Conservation (phyloP, 768 basidiomycete species). For the Xerocomus potaroensis region DNA sequence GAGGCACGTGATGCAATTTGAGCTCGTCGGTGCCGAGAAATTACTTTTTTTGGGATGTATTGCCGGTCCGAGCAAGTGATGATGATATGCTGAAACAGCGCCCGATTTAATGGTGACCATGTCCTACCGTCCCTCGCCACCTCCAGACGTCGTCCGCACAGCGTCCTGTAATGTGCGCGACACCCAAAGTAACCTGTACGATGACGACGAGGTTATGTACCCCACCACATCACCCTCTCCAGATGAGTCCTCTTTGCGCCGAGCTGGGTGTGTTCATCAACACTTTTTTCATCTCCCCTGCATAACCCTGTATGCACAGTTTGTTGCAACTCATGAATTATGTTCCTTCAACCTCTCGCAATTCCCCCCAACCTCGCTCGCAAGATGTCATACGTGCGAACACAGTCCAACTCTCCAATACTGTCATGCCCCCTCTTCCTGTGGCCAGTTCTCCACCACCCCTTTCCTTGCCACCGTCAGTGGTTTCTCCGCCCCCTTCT, state of each 20-base stretch:
- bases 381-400: conserved; percentile 60
- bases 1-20: conserved; percentile 14
- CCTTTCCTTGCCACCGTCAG: not conserved
- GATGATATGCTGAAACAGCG: not conserved
- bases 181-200: conserved; percentile 1
- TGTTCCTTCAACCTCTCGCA: conserved; percentile 25
- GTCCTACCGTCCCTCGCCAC: not conserved
- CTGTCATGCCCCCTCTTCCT: conserved; percentile 28
- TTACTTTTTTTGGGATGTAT: conserved; percentile 2
- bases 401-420: conserved; percentile 62
- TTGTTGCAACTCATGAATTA: conserved; percentile 56
- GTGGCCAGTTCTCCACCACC: not conserved
- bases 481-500: conserved; percentile 1
- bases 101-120: conserved; percentile 10
- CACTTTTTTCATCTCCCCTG: not conserved
- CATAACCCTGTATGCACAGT: conserved; percentile 30
- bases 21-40: not conserved
- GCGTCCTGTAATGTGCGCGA: conserved; percentile 1
- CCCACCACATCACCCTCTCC: conserved; percentile 24
- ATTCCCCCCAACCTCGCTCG: conserved; percentile 40
- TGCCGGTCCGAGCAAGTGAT: not conserved
- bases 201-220: conserved; percentile 12
- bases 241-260: conserved; percentile 41
- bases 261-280: conserved; percentile 47
- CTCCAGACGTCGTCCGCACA: not conserved